phyloP scores from a whole-genome alignment of 2,329 filamentous ascomycete genomes.

The Fusarium sp. region DNA sequence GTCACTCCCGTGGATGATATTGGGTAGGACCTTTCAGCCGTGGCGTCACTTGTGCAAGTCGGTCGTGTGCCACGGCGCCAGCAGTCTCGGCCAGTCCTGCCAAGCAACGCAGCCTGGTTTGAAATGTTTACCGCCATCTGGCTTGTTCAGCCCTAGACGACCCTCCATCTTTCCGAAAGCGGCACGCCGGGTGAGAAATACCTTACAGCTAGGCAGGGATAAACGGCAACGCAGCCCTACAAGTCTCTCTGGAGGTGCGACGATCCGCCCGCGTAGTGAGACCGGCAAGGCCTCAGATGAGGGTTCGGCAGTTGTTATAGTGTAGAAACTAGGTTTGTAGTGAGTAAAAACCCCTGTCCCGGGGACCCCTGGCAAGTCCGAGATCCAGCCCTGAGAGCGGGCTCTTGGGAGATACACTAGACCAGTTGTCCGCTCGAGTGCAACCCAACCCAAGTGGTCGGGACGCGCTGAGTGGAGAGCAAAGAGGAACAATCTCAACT shows the following conservation, averaged over 20 bases:
- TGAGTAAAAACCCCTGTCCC: background rate
- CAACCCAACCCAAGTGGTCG: slow-evolving; percentile 29
- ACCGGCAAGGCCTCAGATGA: slow-evolving; percentile 18
- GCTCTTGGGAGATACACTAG: slow-evolving; percentile 6
- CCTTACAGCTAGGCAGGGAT: background rate
- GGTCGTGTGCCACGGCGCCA: slow-evolving; percentile 9
- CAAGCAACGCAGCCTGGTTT: slow-evolving; percentile 2
- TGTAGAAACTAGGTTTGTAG: background rate
- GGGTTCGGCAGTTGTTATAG: slow-evolving; percentile 11
- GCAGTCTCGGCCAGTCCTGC: slow-evolving; percentile 18
- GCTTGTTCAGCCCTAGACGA: background rate
- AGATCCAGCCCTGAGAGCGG: slow-evolving; percentile 37
- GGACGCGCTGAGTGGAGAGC: slow-evolving; percentile 3
- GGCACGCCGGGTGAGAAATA: slow-evolving; percentile 23
- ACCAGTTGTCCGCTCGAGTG: slow-evolving; percentile 4
- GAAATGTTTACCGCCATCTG: slow-evolving; percentile 14
- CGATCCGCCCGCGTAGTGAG: slow-evolving; percentile 8
- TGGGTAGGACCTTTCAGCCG: slow-evolving; percentile 14
- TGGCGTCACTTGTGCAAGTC: slow-evolving; percentile 21
- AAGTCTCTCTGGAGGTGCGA: background rate
- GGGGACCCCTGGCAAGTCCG: slow-evolving; percentile 16
- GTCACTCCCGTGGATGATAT: slow-evolving; percentile 19
- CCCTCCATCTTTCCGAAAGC: slow-evolving; percentile 15
- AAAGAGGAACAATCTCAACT: slow-evolving; percentile 5
- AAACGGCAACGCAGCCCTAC: background rate